Evolutionary conservation across 129 eudicot species (phyloP).

Genomic region (Chrysanthemum makinoi): DNA sequence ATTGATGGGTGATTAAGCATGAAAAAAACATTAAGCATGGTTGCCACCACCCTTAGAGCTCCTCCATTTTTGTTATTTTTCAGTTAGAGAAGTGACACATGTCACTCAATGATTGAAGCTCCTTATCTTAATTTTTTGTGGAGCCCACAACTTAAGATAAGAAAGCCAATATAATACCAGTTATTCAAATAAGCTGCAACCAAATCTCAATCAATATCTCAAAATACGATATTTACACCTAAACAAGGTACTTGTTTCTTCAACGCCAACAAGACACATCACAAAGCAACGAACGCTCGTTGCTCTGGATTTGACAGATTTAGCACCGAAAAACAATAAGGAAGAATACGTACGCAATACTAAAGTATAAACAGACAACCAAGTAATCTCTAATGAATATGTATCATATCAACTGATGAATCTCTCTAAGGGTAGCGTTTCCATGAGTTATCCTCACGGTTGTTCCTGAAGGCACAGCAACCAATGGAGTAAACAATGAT

Average conservation of each 20-base stretch:
- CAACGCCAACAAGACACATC: neutral
- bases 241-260: neutral
- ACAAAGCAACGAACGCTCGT: neutral
- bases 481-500: slow-evolving; percentile 72
- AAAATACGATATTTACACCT: neutral
- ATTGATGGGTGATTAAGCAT: too few relatives aligned
- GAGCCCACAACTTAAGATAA: too few relatives aligned
- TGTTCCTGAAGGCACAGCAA: slow-evolving; percentile 85
- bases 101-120: too few relatives aligned
- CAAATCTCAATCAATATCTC: neutral
- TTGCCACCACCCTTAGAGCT: too few relatives aligned
- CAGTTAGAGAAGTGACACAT: too few relatives aligned
- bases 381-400: neutral
- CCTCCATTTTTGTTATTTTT: too few relatives aligned
- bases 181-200: neutral
- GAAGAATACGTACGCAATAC: neutral
- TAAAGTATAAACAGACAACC: neutral
- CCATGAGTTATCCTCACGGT: slow-evolving; percentile 66
- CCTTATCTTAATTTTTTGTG: too few relatives aligned
- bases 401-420: neutral
- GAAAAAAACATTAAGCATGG: too few relatives aligned
- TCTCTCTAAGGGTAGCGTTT: slow-evolving; percentile 62
- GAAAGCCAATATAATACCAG: neutral
- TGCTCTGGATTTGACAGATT: neutral
- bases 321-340: neutral